These are phyloP conservation scores for Dioszegia aurantiaca DNA, from an alignment of 768 basidiomycete genomes.

Conservation along the genomic window DNA sequence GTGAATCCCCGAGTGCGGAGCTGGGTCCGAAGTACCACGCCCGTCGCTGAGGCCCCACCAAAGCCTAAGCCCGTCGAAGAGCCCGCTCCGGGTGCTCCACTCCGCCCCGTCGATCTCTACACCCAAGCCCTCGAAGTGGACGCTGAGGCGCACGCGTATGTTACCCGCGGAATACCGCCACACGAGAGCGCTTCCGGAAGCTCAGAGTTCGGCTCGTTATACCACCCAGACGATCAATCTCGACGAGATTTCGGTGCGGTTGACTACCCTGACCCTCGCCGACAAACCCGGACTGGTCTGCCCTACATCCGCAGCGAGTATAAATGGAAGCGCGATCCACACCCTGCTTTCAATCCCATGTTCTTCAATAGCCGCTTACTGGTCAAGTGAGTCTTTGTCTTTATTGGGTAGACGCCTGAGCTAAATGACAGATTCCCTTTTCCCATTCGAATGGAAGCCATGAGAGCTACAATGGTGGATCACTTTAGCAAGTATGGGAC, in stretches of 20 bases:
- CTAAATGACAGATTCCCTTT: slow-evolving; percentile 29
- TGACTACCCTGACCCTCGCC: too few species aligned
- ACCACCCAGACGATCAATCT: too few species aligned
- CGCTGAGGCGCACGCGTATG: too few species aligned
- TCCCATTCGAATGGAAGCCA: slow-evolving; percentile 16
- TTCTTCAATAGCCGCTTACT: slow-evolving; percentile 25
- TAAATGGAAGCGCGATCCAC: slow-evolving; percentile 21
- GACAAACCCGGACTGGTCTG: too few species aligned
- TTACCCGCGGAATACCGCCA: too few species aligned
- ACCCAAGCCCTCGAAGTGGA: too few species aligned
- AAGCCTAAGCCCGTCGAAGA: too few species aligned
- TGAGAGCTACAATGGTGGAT: slow-evolving; percentile 19
- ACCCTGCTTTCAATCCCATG: slow-evolving; percentile 27
- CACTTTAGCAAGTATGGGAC: slow-evolving; percentile 32
- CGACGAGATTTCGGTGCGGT: too few species aligned
- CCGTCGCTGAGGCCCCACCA: not conserved
- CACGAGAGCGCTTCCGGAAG: too few species aligned
- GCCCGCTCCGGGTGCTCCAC: too few species aligned
- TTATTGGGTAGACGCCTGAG: slow-evolving; percentile 3
- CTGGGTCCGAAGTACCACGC: not conserved
- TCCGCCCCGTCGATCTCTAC: too few species aligned
- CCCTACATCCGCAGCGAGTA: not conserved
- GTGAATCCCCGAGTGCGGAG: not conserved
- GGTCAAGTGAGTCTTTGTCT: slow-evolving; percentile 19
- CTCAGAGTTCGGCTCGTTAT: too few species aligned